These are phyloP conservation scores for Amanita brunnescens DNA, from an alignment of 768 basidiomycete species.

Conservation along the genomic window DNA sequence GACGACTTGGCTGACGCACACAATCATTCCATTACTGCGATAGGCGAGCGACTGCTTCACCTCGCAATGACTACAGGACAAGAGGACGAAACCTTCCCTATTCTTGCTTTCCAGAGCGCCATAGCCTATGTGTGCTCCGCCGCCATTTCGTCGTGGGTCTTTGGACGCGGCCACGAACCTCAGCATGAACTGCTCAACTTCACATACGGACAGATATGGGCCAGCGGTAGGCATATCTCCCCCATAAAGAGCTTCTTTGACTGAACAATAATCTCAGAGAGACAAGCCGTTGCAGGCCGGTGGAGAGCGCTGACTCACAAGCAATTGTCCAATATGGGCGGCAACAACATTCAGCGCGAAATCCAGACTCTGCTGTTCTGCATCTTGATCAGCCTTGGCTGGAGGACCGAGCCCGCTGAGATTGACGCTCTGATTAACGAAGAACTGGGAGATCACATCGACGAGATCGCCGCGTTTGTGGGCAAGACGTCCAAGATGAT, in stretches of 20 bases:
- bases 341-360: background rate
- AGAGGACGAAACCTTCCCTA: background rate
- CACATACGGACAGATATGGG: background rate
- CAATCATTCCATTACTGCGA: background rate
- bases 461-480: background rate
- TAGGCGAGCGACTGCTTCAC: background rate
- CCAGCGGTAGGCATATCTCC: background rate
- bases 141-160: background rate
- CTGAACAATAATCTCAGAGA: background rate
- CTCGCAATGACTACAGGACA: background rate
- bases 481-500: background rate
- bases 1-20: background rate
- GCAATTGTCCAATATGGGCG: background rate
- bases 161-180: background rate
- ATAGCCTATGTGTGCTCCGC: background rate
- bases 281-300: background rate
- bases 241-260: background rate
- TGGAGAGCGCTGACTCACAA: background rate
- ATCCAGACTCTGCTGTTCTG: background rate
- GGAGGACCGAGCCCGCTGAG: background rate
- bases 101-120: constrained; percentile 1
- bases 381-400: background rate
- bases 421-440: background rate
- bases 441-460: background rate
- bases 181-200: background rate